A percentile compares a stretch with the other conserved stretches of the same genome.
phyloP scores from a whole-genome alignment of 2,329 filamentous ascomycete genomes.

The Trichoderma koningii region DNA sequence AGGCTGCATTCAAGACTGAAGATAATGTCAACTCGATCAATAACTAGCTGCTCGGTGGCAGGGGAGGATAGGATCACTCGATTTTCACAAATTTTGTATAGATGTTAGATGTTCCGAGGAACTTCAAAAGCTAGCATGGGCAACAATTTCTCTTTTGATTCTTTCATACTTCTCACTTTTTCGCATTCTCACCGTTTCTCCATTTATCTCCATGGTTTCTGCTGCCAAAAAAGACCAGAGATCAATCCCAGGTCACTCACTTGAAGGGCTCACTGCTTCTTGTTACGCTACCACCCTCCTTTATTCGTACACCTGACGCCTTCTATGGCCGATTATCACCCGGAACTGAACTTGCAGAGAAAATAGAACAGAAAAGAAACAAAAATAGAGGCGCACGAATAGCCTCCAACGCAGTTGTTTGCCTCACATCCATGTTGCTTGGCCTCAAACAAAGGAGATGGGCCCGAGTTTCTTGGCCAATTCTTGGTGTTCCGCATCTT shows the following conservation, averaged over 20 bases:
- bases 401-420: not conserved
- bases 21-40: slow-evolving; percentile 7
- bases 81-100: slow-evolving; percentile 19
- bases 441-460: slow-evolving; percentile 3
- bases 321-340: slow-evolving; percentile 15
- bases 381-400: not conserved
- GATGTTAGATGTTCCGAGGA: slow-evolving; percentile 18
- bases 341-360: not conserved
- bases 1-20: slow-evolving; percentile 32
- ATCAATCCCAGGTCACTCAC: slow-evolving; percentile 19
- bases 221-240: not conserved
- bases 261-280: slow-evolving; percentile 29
- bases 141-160: slow-evolving; percentile 13
- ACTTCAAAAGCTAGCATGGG: slow-evolving; percentile 22
- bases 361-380: not conserved
- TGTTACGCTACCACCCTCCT: slow-evolving; percentile 31
- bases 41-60: not conserved
- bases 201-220: not conserved
- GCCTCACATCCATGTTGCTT: not conserved
- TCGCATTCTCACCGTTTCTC: slow-evolving; percentile 28
- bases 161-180: not conserved
- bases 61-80: not conserved
- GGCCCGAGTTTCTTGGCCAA: not conserved
- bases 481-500: not conserved
- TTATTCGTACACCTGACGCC: slow-evolving; percentile 32